phyloP scores from a whole-genome alignment of 2,329 filamentous ascomycete genomes.

The Trichoderma aggressivum region DNA sequence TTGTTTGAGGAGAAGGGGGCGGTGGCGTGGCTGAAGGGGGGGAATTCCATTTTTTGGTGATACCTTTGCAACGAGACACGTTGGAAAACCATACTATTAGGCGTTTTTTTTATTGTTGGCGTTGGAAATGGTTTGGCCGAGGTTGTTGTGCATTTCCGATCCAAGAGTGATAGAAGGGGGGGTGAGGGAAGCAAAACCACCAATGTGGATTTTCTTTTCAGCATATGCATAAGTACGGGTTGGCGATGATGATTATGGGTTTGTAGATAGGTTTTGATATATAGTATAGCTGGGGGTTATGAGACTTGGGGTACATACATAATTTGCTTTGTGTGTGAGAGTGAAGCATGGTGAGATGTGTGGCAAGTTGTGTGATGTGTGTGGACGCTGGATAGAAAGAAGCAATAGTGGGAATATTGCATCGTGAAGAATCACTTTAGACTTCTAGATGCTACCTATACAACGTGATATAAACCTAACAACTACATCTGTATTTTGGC shows the following conservation, averaged over 20 bases:
- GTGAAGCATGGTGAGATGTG: not conserved
- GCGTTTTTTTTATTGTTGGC: slow-evolving; percentile 10
- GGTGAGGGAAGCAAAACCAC: not conserved
- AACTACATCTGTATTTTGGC: not conserved
- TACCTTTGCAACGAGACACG: slow-evolving; percentile 9
- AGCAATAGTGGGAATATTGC: not conserved
- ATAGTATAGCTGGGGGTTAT: not conserved
- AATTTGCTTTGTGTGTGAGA: not conserved
- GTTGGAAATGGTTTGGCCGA: slow-evolving; percentile 12
- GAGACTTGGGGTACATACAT: not conserved
- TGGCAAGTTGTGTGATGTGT: not conserved
- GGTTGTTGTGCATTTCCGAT: not conserved
- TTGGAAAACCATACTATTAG: not conserved
- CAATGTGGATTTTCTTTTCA: not conserved
- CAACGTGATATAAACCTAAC: not conserved
- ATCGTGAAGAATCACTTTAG: not conserved
- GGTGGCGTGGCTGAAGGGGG: not conserved
- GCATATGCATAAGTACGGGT: slow-evolving; percentile 7
- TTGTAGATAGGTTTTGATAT: not conserved
- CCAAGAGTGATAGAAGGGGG: not conserved
- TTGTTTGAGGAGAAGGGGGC: not conserved
- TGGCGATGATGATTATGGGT: not conserved
- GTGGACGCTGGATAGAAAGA: not conserved
- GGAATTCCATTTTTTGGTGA: not conserved
- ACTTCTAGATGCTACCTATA: not conserved